Evolutionary conservation across 176 grass and related monocot species (phyloP), one percentile per base, ranked within the genome.

Genomic region (Aegilops sharonensis): DNA sequence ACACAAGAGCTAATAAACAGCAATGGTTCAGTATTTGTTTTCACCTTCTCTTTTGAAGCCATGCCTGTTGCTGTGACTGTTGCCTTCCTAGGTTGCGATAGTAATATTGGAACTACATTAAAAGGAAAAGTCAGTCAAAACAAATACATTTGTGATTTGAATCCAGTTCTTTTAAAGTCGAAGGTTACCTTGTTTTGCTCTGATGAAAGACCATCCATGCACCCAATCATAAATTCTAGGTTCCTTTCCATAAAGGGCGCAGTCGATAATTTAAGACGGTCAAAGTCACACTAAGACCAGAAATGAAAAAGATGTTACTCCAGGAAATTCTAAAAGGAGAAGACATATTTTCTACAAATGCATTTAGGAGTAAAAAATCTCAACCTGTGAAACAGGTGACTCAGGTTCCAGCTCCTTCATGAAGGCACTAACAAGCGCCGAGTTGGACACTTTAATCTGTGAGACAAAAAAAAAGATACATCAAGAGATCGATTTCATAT

Each of bases 361-460:
- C 48, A 34, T 69, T 57, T 72, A 59, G 43, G 42, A 75, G 30
- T 4, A 81, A 84, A 81, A 50, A 87, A 84, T 24, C 11, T 9
- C 14, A 40, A 96, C 97, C 94, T 96, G 90, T 75, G 92, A 85
- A 82, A 96, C 92, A 87, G 92, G 97, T 47, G 94, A 92, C 60
- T 96, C 97, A 18, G 97, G 92, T 77, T 99, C 97, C 65, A 96
- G 90, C 85, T 99, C 94, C 18, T 84, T 94, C 97, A 99, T 99
- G 88, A 99, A 99, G 56, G 94, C 94, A 93, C 97, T 99, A 45
- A 93, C 87, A 86, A 99, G 88, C 29, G 97, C 97, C 64, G 97
- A 99, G 85, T 99, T 99, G 78, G 97, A 96, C 84, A 96, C 94
- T 85, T 99, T 96, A 88, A 99, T 99, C 97, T 99, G 88, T 29